Evolutionary conservation across 371 early-diverging fungal species (phyloP), one percentile per base, ranked within the genome.

Genomic region (Cokeromyces recurvatus): DNA sequence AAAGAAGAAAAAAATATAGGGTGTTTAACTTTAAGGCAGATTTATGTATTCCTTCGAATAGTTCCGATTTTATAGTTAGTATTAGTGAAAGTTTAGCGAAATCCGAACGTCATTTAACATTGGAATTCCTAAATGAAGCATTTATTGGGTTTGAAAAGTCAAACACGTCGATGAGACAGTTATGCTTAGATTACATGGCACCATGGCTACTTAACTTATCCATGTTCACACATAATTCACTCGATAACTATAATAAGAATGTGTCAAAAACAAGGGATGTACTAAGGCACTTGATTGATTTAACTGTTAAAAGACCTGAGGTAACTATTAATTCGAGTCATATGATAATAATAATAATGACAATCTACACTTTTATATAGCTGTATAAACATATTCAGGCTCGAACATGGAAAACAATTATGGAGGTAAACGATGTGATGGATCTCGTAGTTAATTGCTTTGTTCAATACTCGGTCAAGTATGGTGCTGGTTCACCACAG

Each of bases 171-270:
- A 71, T 80, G 53, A 87, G 89, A 51, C 86, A 87, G 43, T 72
- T 87, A 42, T 89, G 91, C 38, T 67, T 95, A 46, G 88, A 94
- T 58, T 94, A 92, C 62, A 82, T 94, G 73, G 81, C 85, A 11
- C 96, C 95, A 0, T 95, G 95, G 96, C 59, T 94, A 35, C 57
- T 74, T 4, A 92, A 92, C 46, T 54, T 95, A 40, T 83, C 78
- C 7, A 62, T 75, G 38, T 84, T 81, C 53, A 66, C 72, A 40
- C 70, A 79, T 16, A 65, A 60, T 47, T 64, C 59, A 10, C 60
- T 68, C 0, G 69, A 66, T 12, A 82, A 82, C 11, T 66, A 71
- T 41, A 69, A 55, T 32, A 66, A 70, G 46, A 69, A 68, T 42
- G 51, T 79, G 17, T 55, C 77, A 21, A 90, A 88, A 55, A 75